Evolutionary conservation across 495 filamentous ascomycete genomes (phyloP).

Genomic region (Hyaloscypha variabilis): DNA sequence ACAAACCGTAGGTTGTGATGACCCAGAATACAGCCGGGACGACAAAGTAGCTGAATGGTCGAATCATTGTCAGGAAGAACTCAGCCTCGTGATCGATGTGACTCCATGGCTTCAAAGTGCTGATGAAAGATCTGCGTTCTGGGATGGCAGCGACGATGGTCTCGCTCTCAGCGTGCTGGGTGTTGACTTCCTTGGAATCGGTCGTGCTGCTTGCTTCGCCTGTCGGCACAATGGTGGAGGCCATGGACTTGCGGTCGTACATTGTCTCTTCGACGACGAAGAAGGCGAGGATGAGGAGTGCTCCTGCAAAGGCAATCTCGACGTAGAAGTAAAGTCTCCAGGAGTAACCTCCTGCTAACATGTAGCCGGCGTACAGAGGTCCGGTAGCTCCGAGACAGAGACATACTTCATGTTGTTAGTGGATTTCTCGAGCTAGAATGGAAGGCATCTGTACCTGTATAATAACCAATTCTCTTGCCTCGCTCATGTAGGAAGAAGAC

Average conservation of each 20-base stretch:
- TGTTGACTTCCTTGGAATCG: slow-evolving; percentile 28
- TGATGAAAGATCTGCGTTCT: slow-evolving; percentile 44
- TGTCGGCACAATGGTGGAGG: slow-evolving; percentile 11
- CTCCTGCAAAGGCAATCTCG: slow-evolving; percentile 58
- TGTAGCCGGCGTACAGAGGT: slow-evolving; percentile 63
- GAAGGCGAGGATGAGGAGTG: slow-evolving; percentile 58
- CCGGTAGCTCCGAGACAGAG: slow-evolving; percentile 63
- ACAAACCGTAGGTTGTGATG: slow-evolving; percentile 53
- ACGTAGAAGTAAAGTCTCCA: slow-evolving; percentile 71
- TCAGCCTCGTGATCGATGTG: slow-evolving; percentile 43
- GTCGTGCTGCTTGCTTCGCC: slow-evolving; percentile 18
- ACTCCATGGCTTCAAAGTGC: slow-evolving; percentile 46
- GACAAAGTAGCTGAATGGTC: slow-evolving; percentile 55
- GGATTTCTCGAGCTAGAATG: no score
- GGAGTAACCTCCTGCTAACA: slow-evolving; percentile 62
- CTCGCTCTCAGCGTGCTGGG: slow-evolving; percentile 25
- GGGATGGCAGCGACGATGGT: slow-evolving; percentile 27
- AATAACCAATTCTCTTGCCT: slow-evolving; percentile 59
- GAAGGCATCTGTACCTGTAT: slow-evolving; percentile 38
- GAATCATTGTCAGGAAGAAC: slow-evolving; percentile 50
- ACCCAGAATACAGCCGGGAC: slow-evolving; percentile 64
- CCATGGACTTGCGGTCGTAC: slow-evolving; percentile 45
- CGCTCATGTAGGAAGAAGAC: slow-evolving; percentile 68
- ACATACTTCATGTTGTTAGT: slow-evolving; percentile 39
- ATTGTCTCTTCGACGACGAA: slow-evolving; percentile 64